Evolutionary conservation across 805 yeast genomes (phyloP).

Genomic region (Ogataea pilisensis): DNA sequence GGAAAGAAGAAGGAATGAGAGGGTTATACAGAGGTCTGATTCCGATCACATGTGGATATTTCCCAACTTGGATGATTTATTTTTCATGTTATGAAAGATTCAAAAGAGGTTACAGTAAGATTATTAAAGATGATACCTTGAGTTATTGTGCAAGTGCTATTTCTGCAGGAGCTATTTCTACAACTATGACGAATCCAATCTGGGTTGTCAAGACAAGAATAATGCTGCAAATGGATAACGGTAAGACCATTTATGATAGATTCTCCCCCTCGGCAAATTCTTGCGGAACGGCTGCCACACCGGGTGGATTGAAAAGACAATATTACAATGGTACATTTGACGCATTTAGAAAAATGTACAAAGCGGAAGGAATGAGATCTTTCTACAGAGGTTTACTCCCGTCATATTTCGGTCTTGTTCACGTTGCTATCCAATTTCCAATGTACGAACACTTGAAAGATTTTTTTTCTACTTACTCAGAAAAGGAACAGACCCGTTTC

Average conservation of each 20-base stretch:
- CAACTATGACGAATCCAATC: conserved; percentile 85
- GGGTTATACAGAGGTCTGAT: conserved; percentile 89
- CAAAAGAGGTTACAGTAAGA: conserved; percentile 38
- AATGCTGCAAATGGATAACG: conserved; percentile 72
- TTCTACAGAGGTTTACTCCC: conserved; percentile 90
- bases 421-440: conserved; percentile 96
- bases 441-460: conserved; percentile 78
- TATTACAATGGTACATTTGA: conserved; percentile 76
- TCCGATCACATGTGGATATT: conserved; percentile 90
- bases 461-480: conserved; percentile 32
- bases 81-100: conserved; percentile 85
- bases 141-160: conserved; percentile 62
- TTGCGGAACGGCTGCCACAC: conserved; percentile 18
- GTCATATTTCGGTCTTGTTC: conserved; percentile 82
- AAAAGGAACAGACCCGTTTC: conserved; percentile 6
- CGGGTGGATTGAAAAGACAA: conserved; percentile 17
- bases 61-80: conserved; percentile 97
- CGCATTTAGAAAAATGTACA: conserved; percentile 77
- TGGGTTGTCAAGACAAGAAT: conserved; percentile 97
- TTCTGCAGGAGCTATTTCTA: conserved; percentile 83
- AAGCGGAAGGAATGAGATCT: conserved; percentile 71
- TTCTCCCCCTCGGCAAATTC: conserved; percentile 17
- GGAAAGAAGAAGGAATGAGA: conserved; percentile 70
- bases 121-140: conserved; percentile 25
- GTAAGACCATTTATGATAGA: conserved; percentile 35